Conservation (phyloP, 1,284 basidiomycete genomes). For the Termitomyces sp. region DNA sequence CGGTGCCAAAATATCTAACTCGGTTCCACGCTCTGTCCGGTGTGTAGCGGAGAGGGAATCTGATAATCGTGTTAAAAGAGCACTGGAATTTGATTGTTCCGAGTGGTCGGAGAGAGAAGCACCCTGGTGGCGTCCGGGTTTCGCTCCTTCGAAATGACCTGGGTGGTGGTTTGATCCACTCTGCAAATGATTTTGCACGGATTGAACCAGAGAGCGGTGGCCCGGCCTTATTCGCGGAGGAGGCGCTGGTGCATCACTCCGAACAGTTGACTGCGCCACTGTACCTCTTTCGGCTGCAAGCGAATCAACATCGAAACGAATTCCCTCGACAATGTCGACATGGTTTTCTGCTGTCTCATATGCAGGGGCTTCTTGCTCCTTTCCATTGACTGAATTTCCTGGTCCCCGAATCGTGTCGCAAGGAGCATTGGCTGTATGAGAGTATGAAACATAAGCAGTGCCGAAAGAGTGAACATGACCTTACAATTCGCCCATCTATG, state of each 20-base stretch:
- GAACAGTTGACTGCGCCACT: slow-evolving; percentile 7
- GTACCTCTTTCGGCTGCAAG: not conserved
- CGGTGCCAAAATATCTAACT: not conserved
- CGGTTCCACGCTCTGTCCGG: not conserved
- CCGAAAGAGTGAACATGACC: not conserved
- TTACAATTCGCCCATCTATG: not conserved
- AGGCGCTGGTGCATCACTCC: not conserved
- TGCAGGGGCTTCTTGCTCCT: slow-evolving; percentile 9
- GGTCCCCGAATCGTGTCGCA: not conserved
- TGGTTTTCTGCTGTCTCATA: not conserved
- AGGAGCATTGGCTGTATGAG: not conserved
- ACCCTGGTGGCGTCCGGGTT: slow-evolving; percentile 7
- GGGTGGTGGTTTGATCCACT: not conserved
- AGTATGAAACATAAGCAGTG: not conserved
- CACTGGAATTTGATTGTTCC: not conserved
- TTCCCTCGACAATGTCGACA: not conserved
- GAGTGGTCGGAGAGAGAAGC: not conserved
- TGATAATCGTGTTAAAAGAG: slow-evolving; percentile 12
- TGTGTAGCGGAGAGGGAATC: not conserved
- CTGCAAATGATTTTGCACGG: slow-evolving; percentile 46
- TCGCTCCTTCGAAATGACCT: not conserved
- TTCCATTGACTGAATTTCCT: slow-evolving; percentile 7
- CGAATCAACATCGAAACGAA: not conserved
- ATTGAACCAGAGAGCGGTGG: slow-evolving; percentile 38
- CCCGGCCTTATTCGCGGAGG: slow-evolving; percentile 13